These are phyloP conservation scores for Cerrena zonata DNA, from an alignment of 1,284 basidiomycete genomes.

Conservation along the genomic window DNA sequence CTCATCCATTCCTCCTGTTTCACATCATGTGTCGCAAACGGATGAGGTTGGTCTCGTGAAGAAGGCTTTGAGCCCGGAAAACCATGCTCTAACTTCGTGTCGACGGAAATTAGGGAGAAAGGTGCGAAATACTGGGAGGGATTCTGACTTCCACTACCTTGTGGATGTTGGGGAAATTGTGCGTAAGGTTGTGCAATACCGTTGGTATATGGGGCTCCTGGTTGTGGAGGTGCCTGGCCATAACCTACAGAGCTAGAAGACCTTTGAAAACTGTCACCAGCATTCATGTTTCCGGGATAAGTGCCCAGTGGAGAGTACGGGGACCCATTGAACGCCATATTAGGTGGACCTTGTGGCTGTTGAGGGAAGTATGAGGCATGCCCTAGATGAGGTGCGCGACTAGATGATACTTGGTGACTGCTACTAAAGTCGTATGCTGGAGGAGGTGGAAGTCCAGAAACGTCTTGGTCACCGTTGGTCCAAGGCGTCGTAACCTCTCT, in stretches of 20 bases:
- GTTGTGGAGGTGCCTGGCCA: not conserved
- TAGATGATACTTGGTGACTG: too few species aligned
- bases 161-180: not conserved
- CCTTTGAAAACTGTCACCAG: not conserved
- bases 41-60: constrained; percentile 25
- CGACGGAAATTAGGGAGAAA: not conserved
- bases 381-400: not conserved
- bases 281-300: not conserved
- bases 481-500: too few species aligned
- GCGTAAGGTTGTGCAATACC: not conserved
- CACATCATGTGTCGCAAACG: constrained; percentile 36
- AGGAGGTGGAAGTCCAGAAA: not conserved
- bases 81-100: not conserved
- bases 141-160: not conserved
- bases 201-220: not conserved
- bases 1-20: constrained; percentile 34
- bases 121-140: not conserved
- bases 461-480: not conserved
- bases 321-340: not conserved
- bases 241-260: not conserved
- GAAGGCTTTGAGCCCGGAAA: not conserved
- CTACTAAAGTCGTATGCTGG: not conserved
- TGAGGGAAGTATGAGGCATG: not conserved
- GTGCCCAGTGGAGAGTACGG: not conserved
- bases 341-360: not conserved